Conservation (phyloP, 1,139 yeast species). For the Pichia sp. region DNA sequence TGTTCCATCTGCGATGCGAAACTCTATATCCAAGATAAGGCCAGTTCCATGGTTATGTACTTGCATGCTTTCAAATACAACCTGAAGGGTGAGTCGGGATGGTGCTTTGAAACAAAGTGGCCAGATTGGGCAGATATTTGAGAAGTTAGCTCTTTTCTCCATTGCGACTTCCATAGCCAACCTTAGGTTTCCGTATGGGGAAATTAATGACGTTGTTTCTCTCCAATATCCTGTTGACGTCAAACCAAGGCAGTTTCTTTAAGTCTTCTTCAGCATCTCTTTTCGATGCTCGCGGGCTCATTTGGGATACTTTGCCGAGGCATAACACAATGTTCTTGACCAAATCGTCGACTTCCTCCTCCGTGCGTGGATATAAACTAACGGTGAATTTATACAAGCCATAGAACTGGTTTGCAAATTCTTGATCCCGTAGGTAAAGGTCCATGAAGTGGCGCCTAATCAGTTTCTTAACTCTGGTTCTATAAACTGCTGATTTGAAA, state of each 20-base stretch:
- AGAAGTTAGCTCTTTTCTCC: neutral
- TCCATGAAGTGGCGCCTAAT: conserved; percentile 26
- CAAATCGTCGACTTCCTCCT: conserved; percentile 28
- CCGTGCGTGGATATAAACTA: conserved; percentile 32
- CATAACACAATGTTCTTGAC: conserved; percentile 28
- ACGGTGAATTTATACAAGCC: conserved; percentile 42
- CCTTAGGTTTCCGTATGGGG: too few relatives aligned
- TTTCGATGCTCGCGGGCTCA: conserved; percentile 4
- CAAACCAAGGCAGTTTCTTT: conserved; percentile 16
- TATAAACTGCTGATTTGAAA: conserved; percentile 36
- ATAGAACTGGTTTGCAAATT: conserved; percentile 25
- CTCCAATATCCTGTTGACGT: conserved; percentile 10
- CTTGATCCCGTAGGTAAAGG: conserved; percentile 10
- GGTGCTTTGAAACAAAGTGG: conserved; percentile 30
- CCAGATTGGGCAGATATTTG: conserved; percentile 33
- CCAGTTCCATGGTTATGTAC: conserved; percentile 38
- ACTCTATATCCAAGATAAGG: conserved; percentile 34
- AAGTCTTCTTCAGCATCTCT: conserved; percentile 32
- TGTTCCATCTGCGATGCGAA: conserved; percentile 44
- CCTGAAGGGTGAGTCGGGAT: conserved; percentile 21
- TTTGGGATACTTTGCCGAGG: too few relatives aligned
- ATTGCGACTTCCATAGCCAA: too few relatives aligned
- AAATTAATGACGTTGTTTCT: conserved; percentile 8
- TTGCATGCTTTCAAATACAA: conserved; percentile 52
- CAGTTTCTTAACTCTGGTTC: conserved; percentile 39